phyloP scores from a whole-genome alignment of 108 stramenopile genomes.

The Asterionellopsis glacialis region DNA sequence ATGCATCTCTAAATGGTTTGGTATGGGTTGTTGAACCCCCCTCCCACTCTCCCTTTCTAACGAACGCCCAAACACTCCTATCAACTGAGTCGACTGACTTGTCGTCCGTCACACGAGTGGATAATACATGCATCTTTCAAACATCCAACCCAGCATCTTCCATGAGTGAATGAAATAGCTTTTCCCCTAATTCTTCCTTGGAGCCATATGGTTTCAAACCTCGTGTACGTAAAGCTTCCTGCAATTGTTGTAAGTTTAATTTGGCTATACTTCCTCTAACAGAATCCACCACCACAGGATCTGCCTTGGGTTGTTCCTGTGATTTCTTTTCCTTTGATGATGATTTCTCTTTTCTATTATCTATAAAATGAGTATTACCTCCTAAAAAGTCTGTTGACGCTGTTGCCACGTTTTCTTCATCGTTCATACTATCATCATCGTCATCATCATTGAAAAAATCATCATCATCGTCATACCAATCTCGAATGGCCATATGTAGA shows the following conservation, averaged over 20 bases:
- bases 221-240: constrained; percentile 44
- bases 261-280: constrained; percentile 46
- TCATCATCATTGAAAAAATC: constrained; percentile 16
- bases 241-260: constrained; percentile 44
- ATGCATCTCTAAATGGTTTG: no score
- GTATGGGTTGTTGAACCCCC: no score
- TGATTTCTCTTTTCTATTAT: neutral
- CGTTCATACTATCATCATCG: constrained; percentile 3
- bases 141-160: constrained; percentile 34
- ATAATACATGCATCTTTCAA: neutral
- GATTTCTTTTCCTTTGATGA: neutral
- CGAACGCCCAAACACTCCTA: no score
- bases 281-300: constrained; percentile 32
- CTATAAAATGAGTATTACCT: neutral
- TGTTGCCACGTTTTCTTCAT: neutral
- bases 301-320: constrained; percentile 10
- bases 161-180: constrained; percentile 54
- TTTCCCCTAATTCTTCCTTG: constrained; percentile 52
- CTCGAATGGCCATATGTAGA: constrained; percentile 71
- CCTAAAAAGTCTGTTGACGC: neutral
- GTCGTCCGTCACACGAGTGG: no score
- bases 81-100: no score
- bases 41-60: no score
- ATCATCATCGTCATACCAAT: constrained; percentile 84
- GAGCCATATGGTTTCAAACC: constrained; percentile 48